A percentile compares a stretch with the other conserved stretches of the same genome.
phyloP scores from a whole-genome alignment of 73 alveolate genomes.

The Tetrahymena malaccensis region DNA sequence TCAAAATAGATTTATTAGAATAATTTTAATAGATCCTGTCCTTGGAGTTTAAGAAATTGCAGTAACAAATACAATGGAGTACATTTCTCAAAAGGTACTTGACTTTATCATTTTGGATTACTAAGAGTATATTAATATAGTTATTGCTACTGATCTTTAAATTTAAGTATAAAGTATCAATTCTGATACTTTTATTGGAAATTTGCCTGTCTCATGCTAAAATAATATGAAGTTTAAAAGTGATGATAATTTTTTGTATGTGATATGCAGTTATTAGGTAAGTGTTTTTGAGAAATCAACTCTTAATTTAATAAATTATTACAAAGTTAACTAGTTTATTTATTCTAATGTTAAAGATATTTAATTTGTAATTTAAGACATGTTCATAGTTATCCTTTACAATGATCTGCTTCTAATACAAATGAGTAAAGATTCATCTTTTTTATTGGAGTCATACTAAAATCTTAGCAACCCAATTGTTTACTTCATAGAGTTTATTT shows the following conservation, averaged over 20 bases:
- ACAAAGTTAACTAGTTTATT: background rate
- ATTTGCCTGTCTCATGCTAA: background rate
- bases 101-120: background rate
- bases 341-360: background rate
- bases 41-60: background rate
- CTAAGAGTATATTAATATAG: background rate
- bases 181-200: background rate
- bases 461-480: background rate
- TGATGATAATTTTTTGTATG: background rate
- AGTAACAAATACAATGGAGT: too few relatives aligned
- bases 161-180: background rate
- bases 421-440: background rate
- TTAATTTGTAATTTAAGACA: background rate
- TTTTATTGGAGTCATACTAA: background rate
- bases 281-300: background rate
- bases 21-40: background rate
- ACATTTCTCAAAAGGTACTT: background rate
- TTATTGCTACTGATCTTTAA: background rate
- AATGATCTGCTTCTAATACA: background rate
- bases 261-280: background rate
- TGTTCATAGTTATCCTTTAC: background rate
- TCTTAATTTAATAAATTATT: background rate
- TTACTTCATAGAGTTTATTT: background rate
- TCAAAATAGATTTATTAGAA: too few relatives aligned
- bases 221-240: background rate